phyloP scores from a whole-genome alignment of 2,329 filamentous ascomycete genomes.

The Bipolaris gigantea region DNA sequence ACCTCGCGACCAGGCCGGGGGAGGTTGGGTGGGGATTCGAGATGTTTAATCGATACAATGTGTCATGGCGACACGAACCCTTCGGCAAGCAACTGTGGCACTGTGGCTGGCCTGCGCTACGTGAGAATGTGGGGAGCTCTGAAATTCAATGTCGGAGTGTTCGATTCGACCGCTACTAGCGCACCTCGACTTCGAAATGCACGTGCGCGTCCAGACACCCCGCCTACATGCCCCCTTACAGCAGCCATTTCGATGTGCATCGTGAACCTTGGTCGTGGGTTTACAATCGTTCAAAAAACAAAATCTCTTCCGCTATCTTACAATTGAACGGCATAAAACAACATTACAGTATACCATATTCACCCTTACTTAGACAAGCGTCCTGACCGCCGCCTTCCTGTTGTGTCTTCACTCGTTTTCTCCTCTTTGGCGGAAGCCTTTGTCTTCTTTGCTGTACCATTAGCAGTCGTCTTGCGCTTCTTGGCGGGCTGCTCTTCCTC shows the following conservation, averaged over 20 bases:
- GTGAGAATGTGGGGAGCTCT: slow-evolving; percentile 38
- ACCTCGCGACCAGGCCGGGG: slow-evolving; percentile 2
- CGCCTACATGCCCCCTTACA: not conserved
- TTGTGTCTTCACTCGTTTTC: slow-evolving; percentile 18
- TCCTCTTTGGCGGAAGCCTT: slow-evolving; percentile 12
- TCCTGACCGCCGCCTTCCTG: slow-evolving; percentile 28
- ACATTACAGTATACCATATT: not conserved
- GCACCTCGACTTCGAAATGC: slow-evolving; percentile 10
- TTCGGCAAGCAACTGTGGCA: slow-evolving; percentile 7
- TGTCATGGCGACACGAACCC: slow-evolving; percentile 14
- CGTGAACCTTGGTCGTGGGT: not conserved
- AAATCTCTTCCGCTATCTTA: not conserved
- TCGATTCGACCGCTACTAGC: slow-evolving; percentile 27
- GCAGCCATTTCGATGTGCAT: not conserved
- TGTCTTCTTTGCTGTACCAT: slow-evolving; percentile 15
- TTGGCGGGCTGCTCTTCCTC: slow-evolving; percentile 29
- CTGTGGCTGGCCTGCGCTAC: slow-evolving; percentile 21
- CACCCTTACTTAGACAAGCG: slow-evolving; percentile 20
- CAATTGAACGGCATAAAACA: not conserved
- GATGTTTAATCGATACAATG: slow-evolving; percentile 9
- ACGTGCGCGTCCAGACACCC: slow-evolving; percentile 21
- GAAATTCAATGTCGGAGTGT: slow-evolving; percentile 35
- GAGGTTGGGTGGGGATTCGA: not conserved
- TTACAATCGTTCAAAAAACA: not conserved
- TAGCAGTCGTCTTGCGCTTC: slow-evolving; percentile 28